Evolutionary conservation across 2,329 filamentous ascomycete genomes (phyloP).

Genomic region (Neofusicoccum kwambonambiense): DNA sequence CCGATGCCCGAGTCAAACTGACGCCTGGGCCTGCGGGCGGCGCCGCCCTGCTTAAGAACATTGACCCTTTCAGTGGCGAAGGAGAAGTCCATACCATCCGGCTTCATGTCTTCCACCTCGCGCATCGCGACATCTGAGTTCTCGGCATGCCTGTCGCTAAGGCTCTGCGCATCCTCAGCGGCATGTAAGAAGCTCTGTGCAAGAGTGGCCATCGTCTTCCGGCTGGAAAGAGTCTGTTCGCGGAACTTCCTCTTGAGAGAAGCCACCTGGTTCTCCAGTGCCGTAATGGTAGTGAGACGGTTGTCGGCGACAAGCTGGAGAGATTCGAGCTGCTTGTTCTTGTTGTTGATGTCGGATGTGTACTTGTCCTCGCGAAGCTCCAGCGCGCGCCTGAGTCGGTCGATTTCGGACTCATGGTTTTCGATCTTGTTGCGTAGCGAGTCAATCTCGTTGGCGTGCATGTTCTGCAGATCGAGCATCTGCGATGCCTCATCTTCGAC

Average conservation of each 20-base stretch:
- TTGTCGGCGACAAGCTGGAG: slow-evolving; percentile 35
- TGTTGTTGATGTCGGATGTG: slow-evolving; percentile 28
- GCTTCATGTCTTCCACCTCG: slow-evolving; percentile 34
- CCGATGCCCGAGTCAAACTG: slow-evolving; percentile 37
- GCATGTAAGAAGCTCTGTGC: slow-evolving; percentile 28
- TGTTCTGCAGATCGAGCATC: slow-evolving; percentile 34
- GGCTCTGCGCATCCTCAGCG: slow-evolving; percentile 29
- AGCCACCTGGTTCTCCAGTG: slow-evolving; percentile 31
- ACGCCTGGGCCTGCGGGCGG: slow-evolving; percentile 23
- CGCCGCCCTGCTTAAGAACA: slow-evolving; percentile 30
- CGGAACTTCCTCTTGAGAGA: slow-evolving; percentile 34
- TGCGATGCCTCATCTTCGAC: slow-evolving; percentile 35
- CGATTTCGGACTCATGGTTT: slow-evolving; percentile 39
- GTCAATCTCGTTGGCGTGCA: slow-evolving; percentile 34
- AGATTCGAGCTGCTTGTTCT: slow-evolving; percentile 32
- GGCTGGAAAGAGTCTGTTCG: slow-evolving; percentile 28
- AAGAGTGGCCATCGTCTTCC: slow-evolving; percentile 33
- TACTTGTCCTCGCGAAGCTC: slow-evolving; percentile 26
- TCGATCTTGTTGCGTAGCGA: slow-evolving; percentile 42
- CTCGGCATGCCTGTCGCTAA: slow-evolving; percentile 1
- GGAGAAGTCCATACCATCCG: slow-evolving; percentile 31
- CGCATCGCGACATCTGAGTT: slow-evolving; percentile 20
- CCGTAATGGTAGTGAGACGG: slow-evolving; percentile 32
- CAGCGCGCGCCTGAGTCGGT: slow-evolving; percentile 31
- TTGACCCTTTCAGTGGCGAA: slow-evolving; percentile 34